phyloP scores from a whole-genome alignment of 2,329 filamentous ascomycete species.

The Pestalotiopsis sp. region DNA sequence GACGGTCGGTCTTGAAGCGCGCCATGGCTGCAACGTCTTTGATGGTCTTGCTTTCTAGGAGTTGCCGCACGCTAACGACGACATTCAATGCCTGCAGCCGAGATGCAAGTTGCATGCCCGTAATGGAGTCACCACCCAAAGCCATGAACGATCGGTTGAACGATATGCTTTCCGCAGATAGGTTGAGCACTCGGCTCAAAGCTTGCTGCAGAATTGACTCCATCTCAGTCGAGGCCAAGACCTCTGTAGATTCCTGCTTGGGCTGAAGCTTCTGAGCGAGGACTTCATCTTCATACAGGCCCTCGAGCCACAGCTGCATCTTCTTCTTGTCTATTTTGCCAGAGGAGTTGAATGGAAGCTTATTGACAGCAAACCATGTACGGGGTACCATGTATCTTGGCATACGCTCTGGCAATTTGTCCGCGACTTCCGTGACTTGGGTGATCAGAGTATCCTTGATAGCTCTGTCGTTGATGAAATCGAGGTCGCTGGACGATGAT shows the following conservation, averaged over 20 bases:
- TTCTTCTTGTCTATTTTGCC: conserved; percentile 19
- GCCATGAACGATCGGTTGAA: conserved; percentile 13
- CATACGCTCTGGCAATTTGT: conserved; percentile 13
- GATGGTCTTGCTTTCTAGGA: conserved; percentile 6
- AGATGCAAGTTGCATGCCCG: conserved; percentile 16
- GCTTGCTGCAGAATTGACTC: conserved; percentile 14
- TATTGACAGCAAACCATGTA: conserved; percentile 12
- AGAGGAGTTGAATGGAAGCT: conserved; percentile 17
- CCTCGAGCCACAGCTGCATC: conserved; percentile 13
- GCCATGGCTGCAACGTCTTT: not conserved
- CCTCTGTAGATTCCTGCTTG: conserved; percentile 5
- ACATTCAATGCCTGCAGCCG: conserved; percentile 5
- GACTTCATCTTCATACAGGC: conserved; percentile 13
- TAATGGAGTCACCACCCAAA: conserved; percentile 16
- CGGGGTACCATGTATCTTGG: conserved; percentile 20
- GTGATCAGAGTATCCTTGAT: conserved; percentile 13
- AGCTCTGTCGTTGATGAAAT: conserved; percentile 29
- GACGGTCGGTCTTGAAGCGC: not conserved
- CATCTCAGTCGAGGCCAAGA: conserved; percentile 11
- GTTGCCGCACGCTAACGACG: not conserved
- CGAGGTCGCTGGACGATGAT: conserved; percentile 20
- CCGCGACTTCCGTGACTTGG: conserved; percentile 3
- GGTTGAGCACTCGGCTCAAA: conserved; percentile 17
- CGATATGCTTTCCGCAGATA: not conserved
- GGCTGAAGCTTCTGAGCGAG: not conserved